These are phyloP conservation scores for Porodaedalea pini DNA, from an alignment of 1,284 basidiomycete species.

Conservation along the genomic window DNA sequence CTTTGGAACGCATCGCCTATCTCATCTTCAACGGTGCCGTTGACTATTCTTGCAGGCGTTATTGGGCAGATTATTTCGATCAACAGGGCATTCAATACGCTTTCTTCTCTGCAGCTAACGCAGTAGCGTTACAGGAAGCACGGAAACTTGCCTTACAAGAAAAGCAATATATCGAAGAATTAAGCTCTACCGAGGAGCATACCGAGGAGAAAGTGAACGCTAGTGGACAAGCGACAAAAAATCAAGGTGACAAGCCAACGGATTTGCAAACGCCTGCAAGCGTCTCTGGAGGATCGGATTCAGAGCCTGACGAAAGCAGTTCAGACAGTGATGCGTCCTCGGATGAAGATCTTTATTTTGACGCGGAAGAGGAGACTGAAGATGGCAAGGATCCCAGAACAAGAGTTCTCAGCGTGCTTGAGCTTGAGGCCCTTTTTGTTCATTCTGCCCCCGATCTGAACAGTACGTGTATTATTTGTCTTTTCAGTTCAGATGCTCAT, in stretches of 20 bases:
- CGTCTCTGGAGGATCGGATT: conserved; percentile 17
- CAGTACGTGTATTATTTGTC: conserved; percentile 40
- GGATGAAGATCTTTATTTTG: conserved; percentile 41
- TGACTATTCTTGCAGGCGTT: conserved; percentile 37
- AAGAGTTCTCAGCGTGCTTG: conserved; percentile 80
- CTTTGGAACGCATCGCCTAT: too few species aligned
- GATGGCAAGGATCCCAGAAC: conserved; percentile 65
- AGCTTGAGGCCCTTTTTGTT: conserved; percentile 87
- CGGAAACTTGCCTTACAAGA: conserved; percentile 49
- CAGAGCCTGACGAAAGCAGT: conserved; percentile 18
- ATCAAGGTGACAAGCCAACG: conserved; percentile 23
- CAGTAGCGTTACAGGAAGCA: conserved; percentile 79
- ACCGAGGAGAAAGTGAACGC: conserved; percentile 19
- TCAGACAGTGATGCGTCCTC: conserved; percentile 27
- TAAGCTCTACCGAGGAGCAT: conserved; percentile 19
- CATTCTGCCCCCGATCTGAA: conserved; percentile 74
- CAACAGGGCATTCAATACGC: conserved; percentile 77
- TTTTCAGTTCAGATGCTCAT: conserved; percentile 10
- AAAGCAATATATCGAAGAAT: conserved; percentile 23
- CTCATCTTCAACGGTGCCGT: conserved; percentile 22
- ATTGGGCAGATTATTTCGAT: conserved; percentile 96
- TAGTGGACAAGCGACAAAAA: conserved; percentile 32
- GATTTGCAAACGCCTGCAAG: neutral
- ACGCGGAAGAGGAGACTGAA: conserved; percentile 48
- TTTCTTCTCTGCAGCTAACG: conserved; percentile 95